Evolutionary conservation across 768 basidiomycete species (phyloP), one percentile per base, ranked within the genome.

Genomic region (Calvatia gigantea): DNA sequence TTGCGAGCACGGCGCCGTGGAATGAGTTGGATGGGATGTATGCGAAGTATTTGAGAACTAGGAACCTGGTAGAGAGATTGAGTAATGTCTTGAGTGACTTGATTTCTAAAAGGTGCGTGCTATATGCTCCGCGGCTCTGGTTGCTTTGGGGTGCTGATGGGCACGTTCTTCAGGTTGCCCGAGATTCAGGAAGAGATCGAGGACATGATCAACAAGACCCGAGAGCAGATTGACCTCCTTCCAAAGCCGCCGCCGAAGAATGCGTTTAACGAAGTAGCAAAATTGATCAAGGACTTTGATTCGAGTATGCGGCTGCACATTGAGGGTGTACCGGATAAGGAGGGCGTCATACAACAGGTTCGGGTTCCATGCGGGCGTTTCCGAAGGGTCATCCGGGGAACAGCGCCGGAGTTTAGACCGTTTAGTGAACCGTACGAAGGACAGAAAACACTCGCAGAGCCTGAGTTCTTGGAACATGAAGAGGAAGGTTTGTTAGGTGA

Each of bases 91-190:
- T 92, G 0, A 86, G 86, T 0, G 81, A 84, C 27, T 67, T 87
- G 3, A 87, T 90, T 33, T 68, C 77, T 0, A 82, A 81, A 59
- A 70, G 84, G 89, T 86, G 51, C 1, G 72, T 66, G 4, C 5
- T 19, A 37, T 27, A 25, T 57, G 21, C 5, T 9, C 28, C 17
- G 15, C 65, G 1, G 75, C 83, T n/a, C 62, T 86, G 1, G 80
- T n/a, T n/a, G n/a, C n/a, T n/a, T n/a, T n/a, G 81, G 0, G n/a
- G 75, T 79, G 21, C 65, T 84, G 1, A 84, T 86, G 27, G n/a
- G n/a, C n/a, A n/a, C n/a, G n/a, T n/a, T n/a, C n/a, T n/a, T n/a
- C 11, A 90, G 88, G 43, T 73, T 90, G 0, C 87, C 88, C 0
- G 69, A 78, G 54, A 82, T 89, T 8, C 79, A 82, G 48, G 72